Evolutionary conservation across 2,329 filamentous ascomycete species (phyloP), one percentile per base, ranked within the genome.

Genomic region (Fusarium sp.): DNA sequence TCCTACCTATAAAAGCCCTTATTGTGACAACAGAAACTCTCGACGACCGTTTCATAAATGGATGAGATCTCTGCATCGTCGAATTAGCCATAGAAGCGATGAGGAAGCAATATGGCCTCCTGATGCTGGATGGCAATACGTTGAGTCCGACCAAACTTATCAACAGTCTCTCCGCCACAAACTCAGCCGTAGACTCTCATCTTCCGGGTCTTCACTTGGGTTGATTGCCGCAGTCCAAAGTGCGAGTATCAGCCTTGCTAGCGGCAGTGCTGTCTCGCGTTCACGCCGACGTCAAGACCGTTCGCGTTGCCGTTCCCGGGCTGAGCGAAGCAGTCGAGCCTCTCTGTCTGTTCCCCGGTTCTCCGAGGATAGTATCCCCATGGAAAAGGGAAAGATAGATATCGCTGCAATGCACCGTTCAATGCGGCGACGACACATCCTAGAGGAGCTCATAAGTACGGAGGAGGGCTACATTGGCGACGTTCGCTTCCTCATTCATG

Each of bases 401-500:
- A 86, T 90, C 61, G 89, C 85, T 30, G 90, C 91, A n/a, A 86
- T 87, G 43, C 87, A 90, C 70, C 88, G 94, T 55, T 88, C 93
- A 3, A 80, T 92, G 21, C 91, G 94, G 74, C 88, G 96, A 65
- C 89, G 93, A 16, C 89, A 90, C 66, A 89, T 97, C 41, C 81
- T 98, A 37, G 92, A 96, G 76, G 96, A 98, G 80, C 83, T 98
- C 52, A 89, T 98, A 65, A 87, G 82, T 59, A 97, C 94, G 0
- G 96, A 98, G 79, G 92, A 96, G 77, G 89, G 91, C 74, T 98
- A 98, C 77, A 90, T 98, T 73, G 89, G 90, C 18, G 95, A 97
- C 74, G 80, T 98, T 61, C 93, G 93, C 73, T 93, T 96, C 70
- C 83, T 98, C 62, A 91, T 92, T 77, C 94, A 97, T 80, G 94